Evolutionary conservation across 1,284 basidiomycete genomes (phyloP).

Genomic region (Fistulinella staudtii): DNA sequence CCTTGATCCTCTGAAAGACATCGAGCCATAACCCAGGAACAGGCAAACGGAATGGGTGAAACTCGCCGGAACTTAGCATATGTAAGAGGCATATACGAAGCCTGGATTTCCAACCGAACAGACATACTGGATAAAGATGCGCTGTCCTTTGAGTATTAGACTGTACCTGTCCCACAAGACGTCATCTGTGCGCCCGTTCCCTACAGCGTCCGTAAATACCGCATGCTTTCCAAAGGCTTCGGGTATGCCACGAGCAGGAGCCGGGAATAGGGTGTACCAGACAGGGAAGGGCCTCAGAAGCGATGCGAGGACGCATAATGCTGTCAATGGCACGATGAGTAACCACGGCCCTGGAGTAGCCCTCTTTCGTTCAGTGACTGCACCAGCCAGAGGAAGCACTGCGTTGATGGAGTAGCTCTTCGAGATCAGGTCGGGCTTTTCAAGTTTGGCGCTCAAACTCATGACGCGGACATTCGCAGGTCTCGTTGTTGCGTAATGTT

Average conservation of each 20-base stretch:
- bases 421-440: too few relatives aligned
- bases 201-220: too few relatives aligned
- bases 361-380: constrained; percentile 4
- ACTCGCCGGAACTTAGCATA: constrained; percentile 58
- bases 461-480: neutral
- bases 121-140: constrained; percentile 32
- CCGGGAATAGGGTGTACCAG: too few relatives aligned
- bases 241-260: neutral
- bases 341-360: constrained; percentile 12
- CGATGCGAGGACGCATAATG: constrained; percentile 20
- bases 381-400: neutral
- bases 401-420: too few relatives aligned
- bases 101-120: neutral
- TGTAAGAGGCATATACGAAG: constrained; percentile 3
- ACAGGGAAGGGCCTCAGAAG: constrained; percentile 4
- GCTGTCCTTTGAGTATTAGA: constrained; percentile 31
- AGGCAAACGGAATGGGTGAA: constrained; percentile 80
- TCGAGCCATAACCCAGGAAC: constrained; percentile 79
- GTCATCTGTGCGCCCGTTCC: constrained; percentile 33
- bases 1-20: constrained; percentile 77
- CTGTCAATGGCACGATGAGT: constrained; percentile 15
- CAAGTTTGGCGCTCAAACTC: too few relatives aligned
- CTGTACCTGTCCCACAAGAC: constrained; percentile 33
- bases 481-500: too few relatives aligned
- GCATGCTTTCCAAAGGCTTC: neutral